Base-by-base conservation (phyloP, 1,284 basidiomycete genomes). In the Amylostereum areolatum region DNA sequence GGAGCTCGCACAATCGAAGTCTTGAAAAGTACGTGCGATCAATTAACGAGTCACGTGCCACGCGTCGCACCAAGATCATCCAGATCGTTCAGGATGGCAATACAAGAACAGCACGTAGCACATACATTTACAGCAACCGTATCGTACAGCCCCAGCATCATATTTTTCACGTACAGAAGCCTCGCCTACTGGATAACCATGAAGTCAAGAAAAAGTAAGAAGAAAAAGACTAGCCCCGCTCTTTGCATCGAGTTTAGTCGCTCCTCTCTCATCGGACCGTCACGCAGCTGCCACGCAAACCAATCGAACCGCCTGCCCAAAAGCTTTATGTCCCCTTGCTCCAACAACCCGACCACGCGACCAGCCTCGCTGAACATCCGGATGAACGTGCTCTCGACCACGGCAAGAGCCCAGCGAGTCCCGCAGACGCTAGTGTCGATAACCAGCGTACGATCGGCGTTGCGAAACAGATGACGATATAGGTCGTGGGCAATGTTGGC, bases 321-420 rank as follows among this genome's bases (percentile, higher is more conserved):
- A 3, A 56, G 53, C 1, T n/a, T 6, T 9, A 65, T 62, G 57
- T 81, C 77, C 1, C 67, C 54, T 8, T 77, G 62, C 43, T 69
- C 66, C 11, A 81, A 18, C 7, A 77, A 56, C 1, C 80, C 79
- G 1, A 71, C 62, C 0, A 70, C 46, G 3, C 78, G 67, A 0
- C 78, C 80, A 43, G 66, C 61, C 53, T 83, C 79, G 44, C 73
- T 78, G 36, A 66, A 66, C 59, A 82, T 67, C 27, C 79, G 65
- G 39, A 83, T 71, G 7, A 80, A 45, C 0, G 74, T 59, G 35
- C 78, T 74, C 54, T 82, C 80, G 1, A 67, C 35, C 2, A 76
- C 65, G 0, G 78, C 78, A 1, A 65, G 11, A 4, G 66, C 32
- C 73, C 74, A 78, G 24, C 50, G 54, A 4, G 58, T 6, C 2